Evolutionary conservation across 192 early-diverging fungal species (phyloP), one percentile per base, ranked within the genome.

Genomic region (Podila clonocystis): DNA sequence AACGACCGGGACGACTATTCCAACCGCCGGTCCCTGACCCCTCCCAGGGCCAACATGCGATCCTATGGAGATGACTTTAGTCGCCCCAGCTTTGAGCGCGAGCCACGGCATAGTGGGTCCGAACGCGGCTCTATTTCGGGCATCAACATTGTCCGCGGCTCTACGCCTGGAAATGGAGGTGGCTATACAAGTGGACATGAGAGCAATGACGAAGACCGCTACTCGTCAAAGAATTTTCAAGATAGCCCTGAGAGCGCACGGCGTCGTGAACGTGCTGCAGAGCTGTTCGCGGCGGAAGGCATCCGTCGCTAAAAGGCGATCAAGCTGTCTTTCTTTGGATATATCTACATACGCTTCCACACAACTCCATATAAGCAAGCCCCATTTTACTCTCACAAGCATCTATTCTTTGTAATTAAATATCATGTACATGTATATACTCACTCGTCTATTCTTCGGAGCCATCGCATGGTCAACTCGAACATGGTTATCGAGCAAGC

Each of bases 401-500:
- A 22, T 50, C 26, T 26, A 17, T 26, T 17, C 24, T 30, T 48
- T 28, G 26, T 28, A 29, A 29, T 65, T 58, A 22, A 31, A n/a
- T 24, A 33, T 22, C 28, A 63, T 36, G 26, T 63, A 63, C 62
- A 63, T 63, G 26, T 33, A 33, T 36, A 65, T 67, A 58, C 58
- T 73, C 69, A 82, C 48, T 74, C 65, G 17, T 73, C 74, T 22
- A 72, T 68, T 45, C 57, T 70, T 52, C 69, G 59, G 41, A 74
- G 63, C 76, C 76, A 79, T 22, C 82, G 73, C 87, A 92, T 90
- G 0, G 86, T 88, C 28, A 88, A 88, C 67, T 98, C 96, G 88
- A 94, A 97, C 3, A 94, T 91, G 52, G 97, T 90, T 50, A 98
- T 93, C n/a, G 95, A 96, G 28, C 93, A 93, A 41, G 95, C 96